Conservation (phyloP, 495 filamentous ascomycete genomes). For the Xylaria cubensis region DNA sequence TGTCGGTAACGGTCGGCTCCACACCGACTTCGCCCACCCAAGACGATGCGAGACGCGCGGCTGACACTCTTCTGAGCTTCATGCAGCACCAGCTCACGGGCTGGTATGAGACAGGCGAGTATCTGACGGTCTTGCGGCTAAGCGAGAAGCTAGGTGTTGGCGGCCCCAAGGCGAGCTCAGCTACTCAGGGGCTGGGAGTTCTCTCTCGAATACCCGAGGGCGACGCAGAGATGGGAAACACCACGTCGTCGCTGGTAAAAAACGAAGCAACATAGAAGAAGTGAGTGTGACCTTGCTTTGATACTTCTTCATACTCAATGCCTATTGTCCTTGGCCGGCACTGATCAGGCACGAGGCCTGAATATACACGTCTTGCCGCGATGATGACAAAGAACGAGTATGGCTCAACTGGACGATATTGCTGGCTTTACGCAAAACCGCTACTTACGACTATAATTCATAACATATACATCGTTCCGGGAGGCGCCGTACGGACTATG, state of each 20-base stretch:
- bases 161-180: conserved; percentile 52
- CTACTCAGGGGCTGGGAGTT: conserved; percentile 63
- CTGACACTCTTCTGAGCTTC: conserved; percentile 86
- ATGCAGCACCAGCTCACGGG: conserved; percentile 74
- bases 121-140: conserved; percentile 79
- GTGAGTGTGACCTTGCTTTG: conserved; percentile 8
- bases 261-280: conserved; percentile 50
- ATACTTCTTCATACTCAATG: background rate
- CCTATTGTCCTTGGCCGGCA: background rate
- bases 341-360: background rate
- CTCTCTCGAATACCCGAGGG: conserved; percentile 71
- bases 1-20: conserved; percentile 49
- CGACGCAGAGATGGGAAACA: conserved; percentile 57
- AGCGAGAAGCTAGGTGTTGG: conserved; percentile 83
- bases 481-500: conserved; percentile 3
- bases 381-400: conserved; percentile 15
- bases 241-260: conserved; percentile 55
- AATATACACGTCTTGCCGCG: background rate
- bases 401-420: background rate
- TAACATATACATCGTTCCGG: background rate
- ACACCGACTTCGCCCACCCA: conserved; percentile 75
- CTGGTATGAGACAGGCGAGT: conserved; percentile 81
- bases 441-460: conserved; percentile 6
- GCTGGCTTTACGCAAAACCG: background rate
- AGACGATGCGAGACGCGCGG: conserved; percentile 85